These are phyloP conservation scores for Tremella mesenterica DNA, from an alignment of 768 basidiomycete genomes.

Conservation along the genomic window DNA sequence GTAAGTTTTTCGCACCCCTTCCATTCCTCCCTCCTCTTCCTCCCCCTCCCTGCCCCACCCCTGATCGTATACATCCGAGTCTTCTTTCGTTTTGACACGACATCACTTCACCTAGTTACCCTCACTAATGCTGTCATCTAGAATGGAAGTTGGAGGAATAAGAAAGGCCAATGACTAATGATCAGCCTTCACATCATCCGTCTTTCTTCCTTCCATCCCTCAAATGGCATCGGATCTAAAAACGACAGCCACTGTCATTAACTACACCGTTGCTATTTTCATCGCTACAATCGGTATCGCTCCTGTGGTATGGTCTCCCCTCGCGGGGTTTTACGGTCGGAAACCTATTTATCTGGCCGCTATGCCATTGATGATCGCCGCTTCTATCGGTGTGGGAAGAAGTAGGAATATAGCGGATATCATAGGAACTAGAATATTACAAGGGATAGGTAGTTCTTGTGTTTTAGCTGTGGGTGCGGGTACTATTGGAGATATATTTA, in stretches of 20 bases:
- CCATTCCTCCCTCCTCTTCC: not conserved
- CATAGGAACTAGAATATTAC: conserved; percentile 58
- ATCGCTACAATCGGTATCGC: conserved; percentile 49
- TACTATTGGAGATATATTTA: conserved; percentile 45
- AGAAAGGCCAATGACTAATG: not conserved
- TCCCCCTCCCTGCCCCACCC: not conserved
- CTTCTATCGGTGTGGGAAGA: conserved; percentile 55
- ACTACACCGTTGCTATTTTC: conserved; percentile 54
- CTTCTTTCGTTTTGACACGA: not conserved
- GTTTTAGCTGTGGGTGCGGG: conserved; percentile 53
- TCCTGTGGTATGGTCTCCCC: conserved; percentile 52
- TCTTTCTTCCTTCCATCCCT: conserved; percentile 67
- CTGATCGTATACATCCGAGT: not conserved
- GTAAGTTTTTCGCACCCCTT: conserved; percentile 45
- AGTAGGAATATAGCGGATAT: conserved; percentile 49
- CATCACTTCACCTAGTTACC: conserved; percentile 1
- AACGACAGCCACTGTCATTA: conserved; percentile 54
- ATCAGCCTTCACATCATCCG: conserved; percentile 60
- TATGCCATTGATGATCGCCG: conserved; percentile 55
- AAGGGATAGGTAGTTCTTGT: conserved; percentile 57
- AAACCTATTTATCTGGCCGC: conserved; percentile 55
- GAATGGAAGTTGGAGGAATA: no score
- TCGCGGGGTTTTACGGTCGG: conserved; percentile 58
- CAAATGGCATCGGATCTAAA: conserved; percentile 60
- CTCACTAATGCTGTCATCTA: no score